Conservation (phyloP, 495 filamentous ascomycete species). For the Stereocaulon alpinum region DNA sequence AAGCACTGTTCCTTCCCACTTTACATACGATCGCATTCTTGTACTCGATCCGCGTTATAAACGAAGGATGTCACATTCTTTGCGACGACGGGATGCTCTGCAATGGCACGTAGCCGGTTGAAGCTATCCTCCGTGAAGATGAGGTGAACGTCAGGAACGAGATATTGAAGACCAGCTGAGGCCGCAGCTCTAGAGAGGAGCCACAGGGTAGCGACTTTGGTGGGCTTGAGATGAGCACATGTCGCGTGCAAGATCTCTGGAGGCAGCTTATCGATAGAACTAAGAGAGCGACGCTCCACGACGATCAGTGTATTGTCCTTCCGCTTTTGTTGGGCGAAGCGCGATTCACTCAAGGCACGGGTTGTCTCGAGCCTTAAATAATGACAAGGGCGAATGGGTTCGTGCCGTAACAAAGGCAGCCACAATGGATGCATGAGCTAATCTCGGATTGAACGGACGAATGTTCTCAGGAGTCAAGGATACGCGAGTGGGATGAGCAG, state of each 20-base stretch:
- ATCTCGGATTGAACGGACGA: too few species aligned
- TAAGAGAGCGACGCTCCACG: not conserved
- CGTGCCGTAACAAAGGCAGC: too few species aligned
- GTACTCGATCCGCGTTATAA: not conserved
- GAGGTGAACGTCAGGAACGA: not conserved
- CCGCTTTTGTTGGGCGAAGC: too few species aligned
- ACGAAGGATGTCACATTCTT: not conserved
- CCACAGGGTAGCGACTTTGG: not conserved
- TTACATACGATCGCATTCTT: too few species aligned
- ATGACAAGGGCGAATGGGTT: too few species aligned
- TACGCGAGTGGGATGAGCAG: too few species aligned
- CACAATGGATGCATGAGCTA: too few species aligned
- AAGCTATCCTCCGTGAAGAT: slow-evolving; percentile 2
- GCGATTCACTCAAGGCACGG: too few species aligned
- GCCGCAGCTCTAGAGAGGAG: not conserved
- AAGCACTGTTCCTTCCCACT: not conserved
- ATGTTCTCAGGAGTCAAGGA: too few species aligned
- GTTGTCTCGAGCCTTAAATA: too few species aligned
- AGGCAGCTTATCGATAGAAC: not conserved
- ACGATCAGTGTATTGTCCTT: too few species aligned
- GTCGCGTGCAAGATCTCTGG: not conserved
- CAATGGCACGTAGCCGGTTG: not conserved
- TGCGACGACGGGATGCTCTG: not conserved
- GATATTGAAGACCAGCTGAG: not conserved
- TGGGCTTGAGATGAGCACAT: not conserved